Evolutionary conservation across 208 protist genomes (phyloP).

Genomic region (Zelonia costaricensis): DNA sequence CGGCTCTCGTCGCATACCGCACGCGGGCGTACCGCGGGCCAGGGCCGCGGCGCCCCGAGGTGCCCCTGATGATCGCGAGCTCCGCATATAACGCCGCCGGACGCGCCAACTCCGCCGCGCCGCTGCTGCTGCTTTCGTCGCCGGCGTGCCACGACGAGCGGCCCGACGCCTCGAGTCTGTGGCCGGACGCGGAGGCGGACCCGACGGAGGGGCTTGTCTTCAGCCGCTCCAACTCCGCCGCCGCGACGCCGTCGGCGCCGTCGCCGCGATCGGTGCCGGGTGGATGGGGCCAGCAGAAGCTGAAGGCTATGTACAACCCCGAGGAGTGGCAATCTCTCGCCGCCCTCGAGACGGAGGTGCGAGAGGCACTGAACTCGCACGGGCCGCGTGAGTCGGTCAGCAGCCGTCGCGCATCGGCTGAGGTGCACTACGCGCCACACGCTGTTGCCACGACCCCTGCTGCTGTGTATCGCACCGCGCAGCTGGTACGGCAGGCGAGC

Average conservation of each 20-base stretch:
- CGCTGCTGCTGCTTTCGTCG: conserved; percentile 41
- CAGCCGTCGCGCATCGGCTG: conserved; percentile 10
- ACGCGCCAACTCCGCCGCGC: conserved; percentile 16
- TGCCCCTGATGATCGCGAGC: conserved; percentile 51
- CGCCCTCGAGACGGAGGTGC: conserved; percentile 61
- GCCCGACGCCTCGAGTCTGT: background rate
- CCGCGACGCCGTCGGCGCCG: conserved; percentile 26
- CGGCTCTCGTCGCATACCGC: conserved; percentile 51
- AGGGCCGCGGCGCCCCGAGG: conserved; percentile 20
- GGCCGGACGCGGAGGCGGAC: background rate
- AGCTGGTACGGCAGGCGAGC: background rate
- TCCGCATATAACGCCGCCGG: conserved; percentile 41
- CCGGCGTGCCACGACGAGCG: conserved; percentile 28
- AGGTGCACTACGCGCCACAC: conserved; percentile 3
- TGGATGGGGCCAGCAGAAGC: conserved; percentile 40
- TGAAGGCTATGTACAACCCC: conserved; percentile 50
- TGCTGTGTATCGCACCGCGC: conserved; percentile 2
- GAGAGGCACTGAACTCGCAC: conserved; percentile 36
- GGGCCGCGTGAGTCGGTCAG: conserved; percentile 30
- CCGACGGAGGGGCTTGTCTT: conserved; percentile 28
- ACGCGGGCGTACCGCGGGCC: conserved; percentile 36
- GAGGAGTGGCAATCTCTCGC: conserved; percentile 58
- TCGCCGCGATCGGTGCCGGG: conserved; percentile 25
- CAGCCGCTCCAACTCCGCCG: conserved; percentile 28
- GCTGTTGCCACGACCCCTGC: conserved; percentile 11